Conservation (phyloP, 495 filamentous ascomycete species). For the Talaromyces adpressus region DNA sequence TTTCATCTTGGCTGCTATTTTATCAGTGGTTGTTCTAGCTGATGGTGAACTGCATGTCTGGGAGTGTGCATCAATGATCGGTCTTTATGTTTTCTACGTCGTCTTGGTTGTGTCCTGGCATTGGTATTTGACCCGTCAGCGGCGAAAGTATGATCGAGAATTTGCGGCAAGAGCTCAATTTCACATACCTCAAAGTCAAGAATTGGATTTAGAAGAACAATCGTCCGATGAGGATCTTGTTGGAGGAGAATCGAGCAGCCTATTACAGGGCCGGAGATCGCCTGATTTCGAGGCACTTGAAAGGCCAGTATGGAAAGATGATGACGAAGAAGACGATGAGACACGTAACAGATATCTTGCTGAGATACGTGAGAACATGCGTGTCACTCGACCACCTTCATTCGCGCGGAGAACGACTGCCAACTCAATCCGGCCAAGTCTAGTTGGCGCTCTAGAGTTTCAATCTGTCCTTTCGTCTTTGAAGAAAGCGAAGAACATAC, state of each 20-base stretch:
- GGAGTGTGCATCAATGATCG: conserved; percentile 89
- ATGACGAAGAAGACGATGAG: conserved; percentile 65
- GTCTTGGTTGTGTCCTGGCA: conserved; percentile 86
- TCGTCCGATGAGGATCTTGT: conserved; percentile 68
- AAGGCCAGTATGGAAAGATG: conserved; percentile 36
- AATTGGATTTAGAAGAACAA: conserved; percentile 58
- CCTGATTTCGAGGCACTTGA: conserved; percentile 67
- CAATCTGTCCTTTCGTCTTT: conserved; percentile 78
- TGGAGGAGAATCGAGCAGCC: conserved; percentile 43
- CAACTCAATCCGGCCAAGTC: conserved; percentile 80
- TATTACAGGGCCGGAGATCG: conserved; percentile 40
- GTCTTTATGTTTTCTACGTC: conserved; percentile 88
- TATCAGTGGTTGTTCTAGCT: conserved; percentile 80
- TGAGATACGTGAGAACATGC: conserved; percentile 90
- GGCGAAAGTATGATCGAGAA: conserved; percentile 53
- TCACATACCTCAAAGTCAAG: conserved; percentile 60
- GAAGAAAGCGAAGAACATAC: conserved; percentile 66
- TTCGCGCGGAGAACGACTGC: conserved; percentile 66
- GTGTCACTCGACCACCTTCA: conserved; percentile 61
- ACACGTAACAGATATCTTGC: conserved; percentile 62
- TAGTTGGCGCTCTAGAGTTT: conserved; percentile 93
- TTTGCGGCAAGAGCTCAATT: conserved; percentile 68
- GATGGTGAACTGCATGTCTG: conserved; percentile 80
- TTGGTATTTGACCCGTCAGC: conserved; percentile 63
- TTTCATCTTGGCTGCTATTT: conserved; percentile 80